A percentile compares a stretch with the other conserved stretches of the same genome.
Conservation (phyloP, 352 stramenopile species). For the Phytophthora idaei region DNA sequence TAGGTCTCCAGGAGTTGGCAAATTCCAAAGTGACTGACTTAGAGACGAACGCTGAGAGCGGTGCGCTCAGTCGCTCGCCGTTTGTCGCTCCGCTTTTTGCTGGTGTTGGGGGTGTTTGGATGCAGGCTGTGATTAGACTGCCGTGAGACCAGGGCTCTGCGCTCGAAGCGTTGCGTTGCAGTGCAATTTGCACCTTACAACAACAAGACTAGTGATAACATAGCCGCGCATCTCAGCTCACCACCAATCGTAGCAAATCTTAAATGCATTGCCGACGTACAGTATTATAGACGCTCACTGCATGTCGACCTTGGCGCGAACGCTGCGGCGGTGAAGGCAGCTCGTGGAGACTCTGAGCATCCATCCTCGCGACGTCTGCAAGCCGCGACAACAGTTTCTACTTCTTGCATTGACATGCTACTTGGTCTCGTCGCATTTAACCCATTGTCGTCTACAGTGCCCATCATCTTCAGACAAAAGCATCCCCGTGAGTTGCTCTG, state of each 20-base stretch:
- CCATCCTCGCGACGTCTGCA: not conserved
- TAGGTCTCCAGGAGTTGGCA: conserved; percentile 5
- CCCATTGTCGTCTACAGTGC: conserved; percentile 25
- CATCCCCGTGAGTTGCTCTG: conserved; percentile 2
- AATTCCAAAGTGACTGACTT: conserved; percentile 29
- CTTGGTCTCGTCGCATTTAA: conserved; percentile 20
- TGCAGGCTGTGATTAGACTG: conserved; percentile 22
- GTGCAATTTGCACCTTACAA: conserved; percentile 15
- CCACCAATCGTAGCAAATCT: conserved; percentile 27
- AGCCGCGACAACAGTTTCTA: not conserved
- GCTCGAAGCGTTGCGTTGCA: conserved; percentile 15
- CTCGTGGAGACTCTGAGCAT: not conserved
- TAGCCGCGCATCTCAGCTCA: conserved; percentile 19
- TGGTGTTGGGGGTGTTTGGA: conserved; percentile 29
- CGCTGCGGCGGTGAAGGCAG: not conserved
- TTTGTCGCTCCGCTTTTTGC: conserved; percentile 21
- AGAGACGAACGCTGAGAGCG: not conserved
- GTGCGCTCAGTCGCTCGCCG: not conserved
- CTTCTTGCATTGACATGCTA: not conserved
- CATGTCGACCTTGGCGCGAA: not conserved
- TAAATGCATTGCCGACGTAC: not conserved
- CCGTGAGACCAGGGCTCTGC: conserved; percentile 4
- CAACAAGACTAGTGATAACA: conserved; percentile 32
- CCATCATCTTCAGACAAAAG: conserved; percentile 25
- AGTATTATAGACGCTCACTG: conserved; percentile 4